A percentile compares a stretch with the other conserved stretches of the same genome.
Evolutionary conservation across 1,139 yeast species (phyloP).

Genomic region (Taphrina sp.): DNA sequence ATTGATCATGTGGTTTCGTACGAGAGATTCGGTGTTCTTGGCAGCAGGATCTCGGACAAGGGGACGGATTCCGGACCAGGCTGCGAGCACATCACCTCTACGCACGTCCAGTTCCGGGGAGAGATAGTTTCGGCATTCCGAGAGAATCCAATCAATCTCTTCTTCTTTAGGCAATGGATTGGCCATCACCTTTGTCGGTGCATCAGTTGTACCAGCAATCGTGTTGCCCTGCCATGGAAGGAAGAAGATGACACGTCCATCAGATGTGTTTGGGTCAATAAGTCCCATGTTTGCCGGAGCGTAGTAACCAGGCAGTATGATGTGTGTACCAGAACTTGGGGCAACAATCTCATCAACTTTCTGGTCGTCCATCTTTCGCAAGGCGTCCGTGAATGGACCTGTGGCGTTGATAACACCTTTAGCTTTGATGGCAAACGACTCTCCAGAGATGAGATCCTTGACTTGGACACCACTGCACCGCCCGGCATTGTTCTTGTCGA

Average conservation of each 20-base stretch:
- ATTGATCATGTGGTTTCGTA: slow-evolving; percentile 81
- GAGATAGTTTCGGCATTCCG: slow-evolving; percentile 84
- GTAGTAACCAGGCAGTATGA: slow-evolving; percentile 87
- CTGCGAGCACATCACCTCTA: slow-evolving; percentile 86
- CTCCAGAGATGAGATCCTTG: slow-evolving; percentile 50
- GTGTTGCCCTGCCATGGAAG: slow-evolving; percentile 98
- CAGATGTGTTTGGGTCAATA: slow-evolving; percentile 86
- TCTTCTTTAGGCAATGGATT: slow-evolving; percentile 86
- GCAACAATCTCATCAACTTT: slow-evolving; percentile 71
- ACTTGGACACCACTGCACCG: slow-evolving; percentile 74
- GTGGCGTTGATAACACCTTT: slow-evolving; percentile 87
- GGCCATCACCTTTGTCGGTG: slow-evolving; percentile 59
- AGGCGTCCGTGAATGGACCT: slow-evolving; percentile 84
- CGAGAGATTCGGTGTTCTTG: slow-evolving; percentile 70
- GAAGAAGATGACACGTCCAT: slow-evolving; percentile 95
- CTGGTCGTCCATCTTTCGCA: slow-evolving; percentile 78
- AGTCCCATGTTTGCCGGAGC: slow-evolving; percentile 87
- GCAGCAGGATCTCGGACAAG: slow-evolving; percentile 82
- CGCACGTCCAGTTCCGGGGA: slow-evolving; percentile 72
- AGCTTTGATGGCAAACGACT: slow-evolving; percentile 53
- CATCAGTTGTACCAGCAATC: slow-evolving; percentile 93
- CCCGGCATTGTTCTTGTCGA: slow-evolving; percentile 58
- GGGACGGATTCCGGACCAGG: slow-evolving; percentile 97
- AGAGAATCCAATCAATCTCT: slow-evolving; percentile 83
- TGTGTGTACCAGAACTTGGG: slow-evolving; percentile 92